A percentile compares a stretch with the other conserved stretches of the same genome.
Conservation (phyloP, 805 yeast species). For the Ogataea salicorniae region DNA sequence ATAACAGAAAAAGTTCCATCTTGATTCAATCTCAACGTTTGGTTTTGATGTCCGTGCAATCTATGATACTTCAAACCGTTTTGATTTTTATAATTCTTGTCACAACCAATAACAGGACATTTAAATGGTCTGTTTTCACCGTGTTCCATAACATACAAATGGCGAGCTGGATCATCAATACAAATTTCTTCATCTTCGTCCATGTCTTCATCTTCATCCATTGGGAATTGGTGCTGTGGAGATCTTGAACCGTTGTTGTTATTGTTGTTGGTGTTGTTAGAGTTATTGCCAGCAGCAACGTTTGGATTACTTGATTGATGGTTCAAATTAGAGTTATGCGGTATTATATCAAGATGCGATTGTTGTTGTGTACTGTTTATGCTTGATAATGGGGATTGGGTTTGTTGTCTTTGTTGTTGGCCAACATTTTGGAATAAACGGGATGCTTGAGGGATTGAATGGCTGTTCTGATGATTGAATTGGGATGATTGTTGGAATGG, state of each 20-base stretch:
- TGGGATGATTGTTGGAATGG: neutral
- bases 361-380: constrained; percentile 8
- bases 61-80: constrained; percentile 96
- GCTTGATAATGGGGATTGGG: constrained; percentile 16
- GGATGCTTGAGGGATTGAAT: constrained; percentile 6
- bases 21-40: constrained; percentile 80
- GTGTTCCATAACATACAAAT: constrained; percentile 84
- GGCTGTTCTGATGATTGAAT: constrained; percentile 3
- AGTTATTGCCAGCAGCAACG: neutral
- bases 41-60: constrained; percentile 95
- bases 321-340: neutral
- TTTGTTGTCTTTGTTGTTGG: constrained; percentile 14
- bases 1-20: constrained; percentile 91
- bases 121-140: constrained; percentile 92
- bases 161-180: constrained; percentile 96
- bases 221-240: constrained; percentile 26
- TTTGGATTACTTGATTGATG: neutral
- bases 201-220: constrained; percentile 30
- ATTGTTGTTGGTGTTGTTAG: constrained; percentile 7
- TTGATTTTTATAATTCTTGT: constrained; percentile 94
- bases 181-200: constrained; percentile 44
- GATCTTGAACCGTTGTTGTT: constrained; percentile 15
- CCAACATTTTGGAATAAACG: constrained; percentile 13
- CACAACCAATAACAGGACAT: constrained; percentile 98
- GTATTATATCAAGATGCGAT: neutral